phyloP scores from a whole-genome alignment of 225 moss, liverwort and hornwort species.

The Anthoceros angustus region DNA sequence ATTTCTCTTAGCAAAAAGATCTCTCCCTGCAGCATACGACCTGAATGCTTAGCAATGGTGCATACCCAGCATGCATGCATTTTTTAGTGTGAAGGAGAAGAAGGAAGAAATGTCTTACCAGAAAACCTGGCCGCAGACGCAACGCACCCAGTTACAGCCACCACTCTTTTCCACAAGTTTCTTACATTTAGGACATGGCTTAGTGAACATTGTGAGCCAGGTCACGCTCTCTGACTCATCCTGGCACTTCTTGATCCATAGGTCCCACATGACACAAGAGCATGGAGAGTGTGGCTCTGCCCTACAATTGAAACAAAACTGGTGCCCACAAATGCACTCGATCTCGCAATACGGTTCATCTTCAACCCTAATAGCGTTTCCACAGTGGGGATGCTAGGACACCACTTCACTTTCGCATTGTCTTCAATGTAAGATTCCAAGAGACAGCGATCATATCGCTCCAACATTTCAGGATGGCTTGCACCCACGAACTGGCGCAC shows the following conservation, averaged over 20 bases:
- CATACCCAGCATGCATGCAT: too few relatives aligned
- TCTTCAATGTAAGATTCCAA: slow-evolving; percentile 99
- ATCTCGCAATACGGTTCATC: too few relatives aligned
- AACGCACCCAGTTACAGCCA: slow-evolving; percentile 86
- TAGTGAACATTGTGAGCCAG: slow-evolving; percentile 86
- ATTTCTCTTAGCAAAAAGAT: too few relatives aligned
- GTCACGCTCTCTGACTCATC: slow-evolving; percentile 94
- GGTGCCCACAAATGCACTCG: too few relatives aligned
- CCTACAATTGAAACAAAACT: too few relatives aligned
- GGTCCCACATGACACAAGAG: slow-evolving; percentile 91
- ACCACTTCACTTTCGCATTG: slow-evolving; percentile 99
- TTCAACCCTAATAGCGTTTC: too few relatives aligned
- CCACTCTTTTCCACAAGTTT: slow-evolving; percentile 94
- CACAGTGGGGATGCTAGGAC: slow-evolving; percentile 95
- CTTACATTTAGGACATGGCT: slow-evolving; percentile 94
- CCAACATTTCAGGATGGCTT: slow-evolving; percentile 60
- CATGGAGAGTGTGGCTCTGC: too few relatives aligned
- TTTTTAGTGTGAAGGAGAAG: too few relatives aligned
- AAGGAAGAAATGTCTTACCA: slow-evolving; percentile 44
- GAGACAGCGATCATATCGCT: slow-evolving; percentile 80
- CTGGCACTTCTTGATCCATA: slow-evolving; percentile 97
- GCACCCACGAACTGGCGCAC: slow-evolving; percentile 68
- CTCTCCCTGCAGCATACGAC: too few relatives aligned
- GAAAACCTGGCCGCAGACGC: slow-evolving; percentile 93
- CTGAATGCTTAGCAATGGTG: neutral